Conservation (phyloP, 2,329 filamentous ascomycete species). For the Zymoseptoria crescenta region DNA sequence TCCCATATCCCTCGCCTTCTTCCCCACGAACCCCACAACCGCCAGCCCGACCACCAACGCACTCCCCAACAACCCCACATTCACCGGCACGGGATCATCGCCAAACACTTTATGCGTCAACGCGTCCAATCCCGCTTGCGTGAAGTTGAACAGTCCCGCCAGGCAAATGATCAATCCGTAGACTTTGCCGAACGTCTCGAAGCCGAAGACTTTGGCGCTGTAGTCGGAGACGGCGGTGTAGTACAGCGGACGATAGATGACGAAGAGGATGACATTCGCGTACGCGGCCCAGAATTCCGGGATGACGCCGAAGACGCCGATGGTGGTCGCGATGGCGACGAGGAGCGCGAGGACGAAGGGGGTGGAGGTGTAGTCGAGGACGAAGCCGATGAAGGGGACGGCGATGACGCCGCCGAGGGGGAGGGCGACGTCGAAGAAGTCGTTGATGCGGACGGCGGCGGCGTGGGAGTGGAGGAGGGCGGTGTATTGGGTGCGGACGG, state of each 20-base stretch:
- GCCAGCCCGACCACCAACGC: conserved; percentile 57
- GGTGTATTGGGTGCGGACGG: conserved; percentile 72
- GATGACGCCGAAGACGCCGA: conserved; percentile 69
- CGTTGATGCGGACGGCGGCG: conserved; percentile 63
- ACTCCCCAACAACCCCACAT: conserved; percentile 55
- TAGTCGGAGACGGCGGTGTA: conserved; percentile 88
- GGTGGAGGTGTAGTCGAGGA: conserved; percentile 72
- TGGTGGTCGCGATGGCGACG: conserved; percentile 62
- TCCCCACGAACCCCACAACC: conserved; percentile 60
- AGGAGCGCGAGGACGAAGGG: conserved; percentile 62
- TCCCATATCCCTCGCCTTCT: conserved; percentile 34
- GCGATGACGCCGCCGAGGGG: conserved; percentile 76
- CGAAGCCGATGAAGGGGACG: conserved; percentile 74
- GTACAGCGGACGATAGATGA: conserved; percentile 79
- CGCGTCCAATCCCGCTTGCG: conserved; percentile 70
- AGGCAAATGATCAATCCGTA: conserved; percentile 86
- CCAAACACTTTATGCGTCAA: conserved; percentile 65
- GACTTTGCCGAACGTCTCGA: conserved; percentile 86
- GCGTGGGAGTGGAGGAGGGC: conserved; percentile 58
- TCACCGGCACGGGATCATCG: conserved; percentile 69
- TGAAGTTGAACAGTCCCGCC: conserved; percentile 75
- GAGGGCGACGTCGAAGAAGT: conserved; percentile 78
- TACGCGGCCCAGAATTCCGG: conserved; percentile 67
- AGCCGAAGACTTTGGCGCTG: conserved; percentile 84
- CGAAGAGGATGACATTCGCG: conserved; percentile 68